Evolutionary conservation across 164 flowering plant genomes (phyloP).

Genomic region (Akebia trifoliata): DNA sequence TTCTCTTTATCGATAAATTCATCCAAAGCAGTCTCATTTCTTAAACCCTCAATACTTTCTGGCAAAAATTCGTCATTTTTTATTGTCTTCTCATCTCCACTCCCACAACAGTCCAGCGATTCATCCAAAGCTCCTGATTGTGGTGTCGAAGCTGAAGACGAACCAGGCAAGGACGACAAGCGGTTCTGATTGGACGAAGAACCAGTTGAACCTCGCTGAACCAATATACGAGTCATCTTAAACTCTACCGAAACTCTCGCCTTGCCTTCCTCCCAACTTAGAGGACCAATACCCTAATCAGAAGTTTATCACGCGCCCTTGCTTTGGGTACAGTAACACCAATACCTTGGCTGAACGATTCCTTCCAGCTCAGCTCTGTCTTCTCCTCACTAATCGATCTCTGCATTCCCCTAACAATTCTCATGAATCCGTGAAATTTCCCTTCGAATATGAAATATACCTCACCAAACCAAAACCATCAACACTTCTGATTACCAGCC

Average conservation of each 20-base stretch:
- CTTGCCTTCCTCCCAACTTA: too few relatives aligned
- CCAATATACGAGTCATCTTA: conserved; percentile 86
- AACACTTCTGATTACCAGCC: too few relatives aligned
- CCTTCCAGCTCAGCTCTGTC: conserved; percentile 46
- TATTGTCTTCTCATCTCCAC: conserved; percentile 27
- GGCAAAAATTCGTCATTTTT: conserved; percentile 36
- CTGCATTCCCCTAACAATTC: conserved; percentile 99
- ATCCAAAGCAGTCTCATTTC: conserved; percentile 16
- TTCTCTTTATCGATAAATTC: conserved; percentile 36
- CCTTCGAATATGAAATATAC: too few relatives aligned
- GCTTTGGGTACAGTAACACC: conserved; percentile 73
- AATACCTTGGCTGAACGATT: conserved; percentile 61
- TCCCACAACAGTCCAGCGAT: conserved; percentile 34
- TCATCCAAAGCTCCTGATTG: too few relatives aligned
- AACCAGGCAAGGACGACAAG: conserved; percentile 37
- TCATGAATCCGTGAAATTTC: too few relatives aligned
- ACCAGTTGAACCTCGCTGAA: conserved; percentile 71
- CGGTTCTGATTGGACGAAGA: conserved; percentile 66
- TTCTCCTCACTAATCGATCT: conserved; percentile 55
- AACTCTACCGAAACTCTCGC: conserved; percentile 6
- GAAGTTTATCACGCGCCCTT: conserved; percentile 73
- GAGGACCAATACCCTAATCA: conserved; percentile 21
- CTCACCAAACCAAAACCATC: too few relatives aligned
- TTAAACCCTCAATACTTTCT: too few relatives aligned
- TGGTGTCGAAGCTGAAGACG: conserved; percentile 42